phyloP scores from a whole-genome alignment of 768 basidiomycete species.

The Mycena vulgaris region DNA sequence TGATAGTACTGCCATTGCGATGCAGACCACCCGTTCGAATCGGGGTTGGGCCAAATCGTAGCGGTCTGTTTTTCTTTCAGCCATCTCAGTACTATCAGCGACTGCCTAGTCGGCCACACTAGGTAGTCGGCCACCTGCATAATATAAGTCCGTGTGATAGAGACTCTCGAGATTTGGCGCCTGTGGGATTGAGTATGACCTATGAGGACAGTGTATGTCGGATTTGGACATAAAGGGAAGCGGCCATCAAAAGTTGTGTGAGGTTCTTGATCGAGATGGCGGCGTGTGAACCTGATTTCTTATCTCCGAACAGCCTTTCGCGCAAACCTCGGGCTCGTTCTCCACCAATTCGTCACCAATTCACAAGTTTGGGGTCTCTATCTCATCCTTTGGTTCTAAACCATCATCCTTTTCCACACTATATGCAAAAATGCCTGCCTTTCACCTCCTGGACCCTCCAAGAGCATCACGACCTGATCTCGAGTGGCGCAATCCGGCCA shows the following conservation, averaged over 20 bases:
- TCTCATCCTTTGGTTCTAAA: not conserved
- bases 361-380: not conserved
- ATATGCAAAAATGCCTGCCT: not conserved
- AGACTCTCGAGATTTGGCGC: not conserved
- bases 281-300: no score
- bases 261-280: no score
- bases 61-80: no score
- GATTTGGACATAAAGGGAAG: not conserved
- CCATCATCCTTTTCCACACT: not conserved
- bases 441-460: slow-evolving; percentile 5
- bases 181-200: no score
- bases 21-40: no score
- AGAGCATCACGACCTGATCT: not conserved
- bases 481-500: slow-evolving; percentile 1
- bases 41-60: no score
- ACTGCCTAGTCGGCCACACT: no score
- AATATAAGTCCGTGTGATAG: not conserved
- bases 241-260: not conserved
- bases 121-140: no score
- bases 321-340: not conserved
- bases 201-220: not conserved
- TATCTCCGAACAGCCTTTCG: not conserved
- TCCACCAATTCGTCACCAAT: slow-evolving; percentile 6
- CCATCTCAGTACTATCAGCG: no score
- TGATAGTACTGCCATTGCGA: no score